These are phyloP conservation scores for Speleostelium caveatum DNA, from an alignment of 78 protist species.

Conservation along the genomic window DNA sequence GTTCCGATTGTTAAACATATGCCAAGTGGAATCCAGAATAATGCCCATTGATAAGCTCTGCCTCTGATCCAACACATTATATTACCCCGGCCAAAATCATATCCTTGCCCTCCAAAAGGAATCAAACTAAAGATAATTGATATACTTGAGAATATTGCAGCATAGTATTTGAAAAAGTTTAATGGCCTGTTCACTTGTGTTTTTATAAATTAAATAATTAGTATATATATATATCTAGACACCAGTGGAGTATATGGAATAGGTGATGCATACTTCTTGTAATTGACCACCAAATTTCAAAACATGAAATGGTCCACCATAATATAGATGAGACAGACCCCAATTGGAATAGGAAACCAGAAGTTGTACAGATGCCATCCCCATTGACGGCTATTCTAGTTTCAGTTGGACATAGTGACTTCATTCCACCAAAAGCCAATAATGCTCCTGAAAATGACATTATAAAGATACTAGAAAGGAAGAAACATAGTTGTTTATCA, in stretches of 20 bases:
- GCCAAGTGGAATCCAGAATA: constrained; percentile 57
- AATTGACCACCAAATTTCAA: neutral
- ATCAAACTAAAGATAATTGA: neutral
- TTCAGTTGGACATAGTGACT: neutral
- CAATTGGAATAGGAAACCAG: constrained; percentile 23
- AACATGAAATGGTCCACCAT: constrained; percentile 1
- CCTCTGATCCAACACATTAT: constrained; percentile 40
- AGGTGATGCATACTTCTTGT: neutral
- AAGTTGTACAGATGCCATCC: neutral
- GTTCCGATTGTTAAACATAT: constrained; percentile 19
- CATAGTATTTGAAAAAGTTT: constrained; percentile 1
- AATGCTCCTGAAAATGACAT: constrained; percentile 23
- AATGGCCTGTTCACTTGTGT: neutral
- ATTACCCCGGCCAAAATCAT: constrained; percentile 1
- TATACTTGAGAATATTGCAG: neutral
- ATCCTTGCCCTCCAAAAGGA: neutral
- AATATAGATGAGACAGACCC: neutral
- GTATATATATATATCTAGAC: too few species aligned
- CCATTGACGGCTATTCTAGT: constrained; percentile 2
- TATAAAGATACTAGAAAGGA: neutral
- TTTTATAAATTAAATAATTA: neutral
- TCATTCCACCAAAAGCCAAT: constrained; percentile 9
- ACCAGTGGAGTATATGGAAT: neutral
- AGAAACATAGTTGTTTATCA: constrained; percentile 17
- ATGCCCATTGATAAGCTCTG: constrained; percentile 16